Percentiles rank a stretch among this genome's conserved stretches.
Conservation (phyloP, 169 alveolate species). For the Eimeria falciformis region DNA sequence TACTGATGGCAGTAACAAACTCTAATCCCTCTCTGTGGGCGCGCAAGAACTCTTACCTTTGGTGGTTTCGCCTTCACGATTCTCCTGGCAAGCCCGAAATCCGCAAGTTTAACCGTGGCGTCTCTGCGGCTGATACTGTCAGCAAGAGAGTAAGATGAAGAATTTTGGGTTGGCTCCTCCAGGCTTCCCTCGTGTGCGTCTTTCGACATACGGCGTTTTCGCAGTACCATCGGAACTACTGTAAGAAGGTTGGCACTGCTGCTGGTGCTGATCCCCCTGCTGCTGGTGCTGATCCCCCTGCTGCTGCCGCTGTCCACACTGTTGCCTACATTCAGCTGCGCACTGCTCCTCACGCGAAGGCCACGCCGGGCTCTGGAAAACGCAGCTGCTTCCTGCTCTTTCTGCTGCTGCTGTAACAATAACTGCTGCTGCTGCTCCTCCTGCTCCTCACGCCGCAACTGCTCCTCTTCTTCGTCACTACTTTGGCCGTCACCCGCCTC, state of each 20-base stretch:
- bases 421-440: constrained; percentile 72
- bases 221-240: constrained; percentile 55
- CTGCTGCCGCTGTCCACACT: constrained; percentile 2
- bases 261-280: constrained; percentile 5
- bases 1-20: no score
- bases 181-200: neutral
- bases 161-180: neutral
- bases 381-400: neutral
- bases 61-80: neutral
- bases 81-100: constrained; percentile 43
- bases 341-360: neutral
- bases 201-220: constrained; percentile 12
- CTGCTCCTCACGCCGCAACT: constrained; percentile 33
- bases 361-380: constrained; percentile 17
- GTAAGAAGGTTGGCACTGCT: constrained; percentile 21
- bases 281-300: constrained; percentile 46
- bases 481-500: constrained; percentile 46
- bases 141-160: constrained; percentile 23
- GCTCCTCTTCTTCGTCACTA: constrained; percentile 56
- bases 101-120: constrained; percentile 36
- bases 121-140: neutral
- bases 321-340: neutral
- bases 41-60: no score
- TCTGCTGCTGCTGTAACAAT: constrained; percentile 25
- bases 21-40: no score